Evolutionary conservation across 192 early-diverging fungal genomes (phyloP).

Genomic region (Dissophora globulifera): DNA sequence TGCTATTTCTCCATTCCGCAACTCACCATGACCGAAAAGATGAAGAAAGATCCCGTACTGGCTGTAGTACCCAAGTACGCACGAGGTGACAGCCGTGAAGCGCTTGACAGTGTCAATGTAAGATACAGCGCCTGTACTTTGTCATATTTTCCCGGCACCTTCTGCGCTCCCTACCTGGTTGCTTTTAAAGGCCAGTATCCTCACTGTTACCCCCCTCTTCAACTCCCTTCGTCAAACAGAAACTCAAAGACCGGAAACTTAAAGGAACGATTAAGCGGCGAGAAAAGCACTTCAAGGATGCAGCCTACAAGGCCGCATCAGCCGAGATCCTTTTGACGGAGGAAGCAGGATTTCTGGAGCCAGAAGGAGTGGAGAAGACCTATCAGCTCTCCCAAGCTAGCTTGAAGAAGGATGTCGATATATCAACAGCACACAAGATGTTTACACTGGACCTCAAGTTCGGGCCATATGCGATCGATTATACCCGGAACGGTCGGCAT

Average conservation of each 20-base stretch:
- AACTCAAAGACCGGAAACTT: conserved; percentile 78
- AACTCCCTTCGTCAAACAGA: conserved; percentile 34
- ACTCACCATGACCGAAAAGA: conserved; percentile 31
- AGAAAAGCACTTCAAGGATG: conserved; percentile 72
- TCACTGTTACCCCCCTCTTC: background rate
- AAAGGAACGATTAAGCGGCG: conserved; percentile 68
- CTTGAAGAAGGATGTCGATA: conserved; percentile 74
- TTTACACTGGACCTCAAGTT: conserved; percentile 62
- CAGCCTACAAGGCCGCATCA: conserved; percentile 77
- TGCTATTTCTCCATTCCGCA: too few relatives aligned
- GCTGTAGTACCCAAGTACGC: conserved; percentile 54
- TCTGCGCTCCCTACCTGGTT: too few relatives aligned
- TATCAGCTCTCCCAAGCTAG: conserved; percentile 83
- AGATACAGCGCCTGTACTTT: conserved; percentile 5
- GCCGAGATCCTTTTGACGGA: conserved; percentile 82
- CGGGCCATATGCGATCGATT: conserved; percentile 91
- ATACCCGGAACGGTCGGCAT: conserved; percentile 86
- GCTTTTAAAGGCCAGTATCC: too few relatives aligned
- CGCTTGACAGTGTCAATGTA: conserved; percentile 46
- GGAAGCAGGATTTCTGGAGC: conserved; percentile 84
- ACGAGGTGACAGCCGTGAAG: conserved; percentile 29
- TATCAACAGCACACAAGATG: conserved; percentile 76
- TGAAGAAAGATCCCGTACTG: conserved; percentile 55
- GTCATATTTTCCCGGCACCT: background rate
- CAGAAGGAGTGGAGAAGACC: conserved; percentile 91